Conservation (phyloP, 805 yeast species). For the Danielozyma ontarioensis region DNA sequence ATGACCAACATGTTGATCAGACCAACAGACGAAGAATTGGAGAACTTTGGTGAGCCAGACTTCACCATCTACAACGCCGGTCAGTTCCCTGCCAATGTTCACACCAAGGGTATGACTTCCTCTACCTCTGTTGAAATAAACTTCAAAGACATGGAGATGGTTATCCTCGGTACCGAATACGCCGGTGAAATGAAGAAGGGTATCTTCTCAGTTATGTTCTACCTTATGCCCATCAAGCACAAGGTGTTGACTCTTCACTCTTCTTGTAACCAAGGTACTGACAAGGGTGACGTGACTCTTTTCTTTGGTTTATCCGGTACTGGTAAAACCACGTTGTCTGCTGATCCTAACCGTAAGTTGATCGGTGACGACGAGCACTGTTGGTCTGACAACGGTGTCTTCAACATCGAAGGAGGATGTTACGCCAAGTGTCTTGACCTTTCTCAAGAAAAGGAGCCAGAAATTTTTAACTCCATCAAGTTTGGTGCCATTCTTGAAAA, state of each 20-base stretch:
- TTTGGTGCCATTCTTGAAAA: constrained; percentile 95
- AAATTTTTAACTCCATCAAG: constrained; percentile 89
- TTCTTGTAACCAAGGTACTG: constrained; percentile 84
- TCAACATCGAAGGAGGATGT: constrained; percentile 99
- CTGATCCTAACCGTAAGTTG: constrained; percentile 88
- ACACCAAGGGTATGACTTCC: constrained; percentile 96
- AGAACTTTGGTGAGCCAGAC: constrained; percentile 92
- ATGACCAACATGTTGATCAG: constrained; percentile 98
- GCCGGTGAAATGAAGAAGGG: constrained; percentile 99
- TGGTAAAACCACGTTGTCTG: constrained; percentile 95
- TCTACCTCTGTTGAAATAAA: constrained; percentile 93
- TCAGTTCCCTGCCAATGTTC: constrained; percentile 95
- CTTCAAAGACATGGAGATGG: constrained; percentile 98
- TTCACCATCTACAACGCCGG: constrained; percentile 98
- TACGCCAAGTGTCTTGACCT: constrained; percentile 95
- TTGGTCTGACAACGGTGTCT: constrained; percentile 98
- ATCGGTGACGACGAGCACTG: constrained; percentile 99
- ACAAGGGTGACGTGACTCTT: constrained; percentile 81
- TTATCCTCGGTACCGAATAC: constrained; percentile 95
- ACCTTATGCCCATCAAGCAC: constrained; percentile 94
- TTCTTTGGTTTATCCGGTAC: constrained; percentile 98
- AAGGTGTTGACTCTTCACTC: constrained; percentile 91
- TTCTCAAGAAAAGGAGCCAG: constrained; percentile 91
- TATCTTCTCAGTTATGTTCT: constrained; percentile 97
- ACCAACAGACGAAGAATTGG: constrained; percentile 87